A percentile compares a stretch with the other conserved stretches of the same genome.
Conservation (phyloP, 192 early-diverging fungal genomes). For the Coemansia sp. region DNA sequence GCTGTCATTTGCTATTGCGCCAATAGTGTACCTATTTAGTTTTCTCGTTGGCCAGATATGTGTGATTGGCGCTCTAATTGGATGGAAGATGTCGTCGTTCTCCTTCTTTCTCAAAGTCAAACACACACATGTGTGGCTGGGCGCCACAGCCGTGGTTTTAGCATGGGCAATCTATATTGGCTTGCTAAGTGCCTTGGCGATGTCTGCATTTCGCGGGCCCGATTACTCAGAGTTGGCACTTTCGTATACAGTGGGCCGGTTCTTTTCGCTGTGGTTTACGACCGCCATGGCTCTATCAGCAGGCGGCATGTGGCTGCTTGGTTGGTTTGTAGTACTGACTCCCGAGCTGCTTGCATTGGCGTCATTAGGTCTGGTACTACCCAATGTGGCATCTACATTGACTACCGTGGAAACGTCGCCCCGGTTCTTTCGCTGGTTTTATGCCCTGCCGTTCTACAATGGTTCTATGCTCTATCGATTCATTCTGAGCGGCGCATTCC, state of each 20-base stretch:
- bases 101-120: slow-evolving; percentile 17
- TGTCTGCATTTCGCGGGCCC: slow-evolving; percentile 22
- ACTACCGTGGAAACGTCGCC: slow-evolving; percentile 44
- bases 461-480: slow-evolving; percentile 42
- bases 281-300: not conserved
- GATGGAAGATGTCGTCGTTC: slow-evolving; percentile 26
- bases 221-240: slow-evolving; percentile 2
- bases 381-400: slow-evolving; percentile 43
- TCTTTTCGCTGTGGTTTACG: slow-evolving; percentile 34
- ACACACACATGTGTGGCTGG: slow-evolving; percentile 21
- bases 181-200: slow-evolving; percentile 21
- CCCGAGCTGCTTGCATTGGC: slow-evolving; percentile 24
- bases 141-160: not conserved
- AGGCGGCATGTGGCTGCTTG: slow-evolving; percentile 22
- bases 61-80: slow-evolving; percentile 15
- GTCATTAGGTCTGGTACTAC: slow-evolving; percentile 14
- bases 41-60: slow-evolving; percentile 22
- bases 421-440: slow-evolving; percentile 40
- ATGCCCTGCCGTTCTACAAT: slow-evolving; percentile 54
- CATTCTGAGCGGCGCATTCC: slow-evolving; percentile 47
- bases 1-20: slow-evolving; percentile 12
- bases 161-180: slow-evolving; percentile 5
- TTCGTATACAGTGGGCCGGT: slow-evolving; percentile 22
- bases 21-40: slow-evolving; percentile 12
- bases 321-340: slow-evolving; percentile 22